A percentile compares a stretch with the other conserved stretches of the same genome.
Evolutionary conservation across 1,284 basidiomycete genomes (phyloP).

Genomic region (Moesziomyces sp.): DNA sequence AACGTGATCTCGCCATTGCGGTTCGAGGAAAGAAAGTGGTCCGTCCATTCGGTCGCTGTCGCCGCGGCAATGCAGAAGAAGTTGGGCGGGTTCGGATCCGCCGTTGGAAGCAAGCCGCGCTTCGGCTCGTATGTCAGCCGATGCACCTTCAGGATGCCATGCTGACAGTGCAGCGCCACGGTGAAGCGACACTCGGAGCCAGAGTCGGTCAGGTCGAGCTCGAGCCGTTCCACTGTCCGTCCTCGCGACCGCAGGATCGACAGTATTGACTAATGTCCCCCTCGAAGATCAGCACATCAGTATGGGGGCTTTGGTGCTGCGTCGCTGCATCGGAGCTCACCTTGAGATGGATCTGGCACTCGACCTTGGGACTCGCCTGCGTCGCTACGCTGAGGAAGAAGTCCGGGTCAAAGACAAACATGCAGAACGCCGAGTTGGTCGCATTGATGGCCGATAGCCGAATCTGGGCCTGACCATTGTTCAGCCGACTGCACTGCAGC

Average conservation of each 20-base stretch:
- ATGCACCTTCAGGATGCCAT: constrained; percentile 56
- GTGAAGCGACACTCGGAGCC: constrained; percentile 25
- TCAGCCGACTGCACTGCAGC: constrained; percentile 28
- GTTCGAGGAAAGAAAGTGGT: constrained; percentile 47
- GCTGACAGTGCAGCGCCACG: constrained; percentile 44
- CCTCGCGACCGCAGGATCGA: constrained; percentile 46
- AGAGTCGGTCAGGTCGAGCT: constrained; percentile 27
- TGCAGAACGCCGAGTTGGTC: constrained; percentile 59
- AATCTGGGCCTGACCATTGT: constrained; percentile 30
- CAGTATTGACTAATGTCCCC: constrained; percentile 23
- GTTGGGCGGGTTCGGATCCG: constrained; percentile 45
- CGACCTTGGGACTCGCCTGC: constrained; percentile 17
- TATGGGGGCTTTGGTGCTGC: neutral
- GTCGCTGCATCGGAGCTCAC: neutral
- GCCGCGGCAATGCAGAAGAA: constrained; percentile 35
- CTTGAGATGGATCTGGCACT: constrained; percentile 55
- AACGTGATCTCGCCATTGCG: constrained; percentile 52
- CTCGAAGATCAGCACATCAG: neutral
- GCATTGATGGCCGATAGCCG: constrained; percentile 59
- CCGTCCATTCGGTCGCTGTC: constrained; percentile 53
- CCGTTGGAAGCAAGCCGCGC: constrained; percentile 42
- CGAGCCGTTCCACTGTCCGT: constrained; percentile 42
- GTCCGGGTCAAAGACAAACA: constrained; percentile 49
- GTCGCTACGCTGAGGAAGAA: constrained; percentile 49
- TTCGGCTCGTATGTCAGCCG: constrained; percentile 53